phyloP scores from a whole-genome alignment of 441 rosid genomes.

The Syzygium malaccense region DNA sequence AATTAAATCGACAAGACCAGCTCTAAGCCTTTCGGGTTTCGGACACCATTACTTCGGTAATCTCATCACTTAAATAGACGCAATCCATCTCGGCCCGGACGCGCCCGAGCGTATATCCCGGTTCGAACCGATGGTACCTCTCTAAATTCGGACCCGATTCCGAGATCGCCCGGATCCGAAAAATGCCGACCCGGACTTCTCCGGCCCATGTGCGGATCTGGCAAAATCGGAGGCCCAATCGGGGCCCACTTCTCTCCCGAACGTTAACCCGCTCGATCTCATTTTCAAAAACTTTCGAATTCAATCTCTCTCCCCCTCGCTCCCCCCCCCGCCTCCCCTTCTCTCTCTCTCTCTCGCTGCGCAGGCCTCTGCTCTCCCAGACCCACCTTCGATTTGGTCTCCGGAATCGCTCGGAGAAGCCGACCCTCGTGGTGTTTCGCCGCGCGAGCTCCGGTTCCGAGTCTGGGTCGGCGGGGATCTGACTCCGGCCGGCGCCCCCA shows the following conservation, averaged over 20 bases:
- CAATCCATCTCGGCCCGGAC: background rate
- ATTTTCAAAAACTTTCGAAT: slow-evolving; percentile 51
- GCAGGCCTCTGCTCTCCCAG: background rate
- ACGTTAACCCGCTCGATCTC: background rate
- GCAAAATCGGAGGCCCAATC: background rate
- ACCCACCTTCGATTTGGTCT: background rate
- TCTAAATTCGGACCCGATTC: background rate
- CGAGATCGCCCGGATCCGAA: background rate
- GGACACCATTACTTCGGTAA: background rate
- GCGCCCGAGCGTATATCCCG: background rate
- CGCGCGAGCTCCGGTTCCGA: background rate
- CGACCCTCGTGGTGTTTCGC: background rate
- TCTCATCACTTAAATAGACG: background rate
- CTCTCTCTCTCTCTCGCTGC: background rate
- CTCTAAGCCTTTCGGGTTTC: fast-evolving
- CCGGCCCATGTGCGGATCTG: fast-evolving
- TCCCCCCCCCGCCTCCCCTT: background rate
- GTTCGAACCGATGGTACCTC: background rate
- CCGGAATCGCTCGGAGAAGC: background rate
- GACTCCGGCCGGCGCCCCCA: background rate
- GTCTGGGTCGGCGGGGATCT: slow-evolving; percentile 1
- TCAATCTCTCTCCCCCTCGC: slow-evolving; percentile 18
- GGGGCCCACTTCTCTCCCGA: background rate
- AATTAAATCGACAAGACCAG: background rate
- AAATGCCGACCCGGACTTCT: background rate